Evolutionary conservation across 208 protist species (phyloP).

Genomic region (Leishmania major): DNA sequence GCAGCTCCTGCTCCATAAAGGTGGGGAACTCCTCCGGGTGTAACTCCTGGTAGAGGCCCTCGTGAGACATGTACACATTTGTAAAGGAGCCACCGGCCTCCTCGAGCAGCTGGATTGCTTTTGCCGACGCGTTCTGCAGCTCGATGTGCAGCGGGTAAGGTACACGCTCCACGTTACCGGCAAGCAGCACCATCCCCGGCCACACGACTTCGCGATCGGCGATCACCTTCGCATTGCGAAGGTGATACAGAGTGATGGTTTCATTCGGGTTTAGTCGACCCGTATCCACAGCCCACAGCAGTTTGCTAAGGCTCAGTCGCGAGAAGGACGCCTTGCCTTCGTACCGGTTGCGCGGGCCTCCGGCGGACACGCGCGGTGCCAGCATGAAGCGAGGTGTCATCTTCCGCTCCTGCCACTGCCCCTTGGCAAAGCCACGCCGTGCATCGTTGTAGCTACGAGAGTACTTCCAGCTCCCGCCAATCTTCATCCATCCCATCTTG

Average conservation of each 20-base stretch:
- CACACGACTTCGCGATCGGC: slow-evolving; percentile 79
- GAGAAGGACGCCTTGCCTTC: slow-evolving; percentile 86
- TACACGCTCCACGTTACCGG: slow-evolving; percentile 61
- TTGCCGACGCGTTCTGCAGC: slow-evolving; percentile 85
- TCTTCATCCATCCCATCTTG: slow-evolving; percentile 93
- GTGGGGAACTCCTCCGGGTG: slow-evolving; percentile 87
- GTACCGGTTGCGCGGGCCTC: slow-evolving; percentile 85
- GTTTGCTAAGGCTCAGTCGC: slow-evolving; percentile 61
- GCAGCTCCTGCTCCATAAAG: slow-evolving; percentile 84
- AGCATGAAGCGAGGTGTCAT: slow-evolving; percentile 93
- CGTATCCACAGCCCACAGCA: slow-evolving; percentile 89
- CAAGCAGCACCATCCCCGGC: slow-evolving; percentile 86
- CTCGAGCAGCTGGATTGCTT: slow-evolving; percentile 85
- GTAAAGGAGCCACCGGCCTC: slow-evolving; percentile 89
- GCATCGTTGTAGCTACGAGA: slow-evolving; percentile 83
- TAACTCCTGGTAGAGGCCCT: slow-evolving; percentile 90
- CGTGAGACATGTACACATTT: slow-evolving; percentile 87
- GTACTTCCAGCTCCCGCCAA: slow-evolving; percentile 90
- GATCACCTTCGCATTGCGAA: slow-evolving; percentile 75
- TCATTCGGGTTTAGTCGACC: slow-evolving; percentile 90
- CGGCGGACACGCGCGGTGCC: slow-evolving; percentile 81
- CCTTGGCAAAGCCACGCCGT: slow-evolving; percentile 72
- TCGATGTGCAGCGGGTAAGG: slow-evolving; percentile 89
- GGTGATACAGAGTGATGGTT: slow-evolving; percentile 86
- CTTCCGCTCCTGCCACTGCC: slow-evolving; percentile 91